phyloP scores from a whole-genome alignment of 2,329 filamentous ascomycete species.

The Sporothrix humicola region DNA sequence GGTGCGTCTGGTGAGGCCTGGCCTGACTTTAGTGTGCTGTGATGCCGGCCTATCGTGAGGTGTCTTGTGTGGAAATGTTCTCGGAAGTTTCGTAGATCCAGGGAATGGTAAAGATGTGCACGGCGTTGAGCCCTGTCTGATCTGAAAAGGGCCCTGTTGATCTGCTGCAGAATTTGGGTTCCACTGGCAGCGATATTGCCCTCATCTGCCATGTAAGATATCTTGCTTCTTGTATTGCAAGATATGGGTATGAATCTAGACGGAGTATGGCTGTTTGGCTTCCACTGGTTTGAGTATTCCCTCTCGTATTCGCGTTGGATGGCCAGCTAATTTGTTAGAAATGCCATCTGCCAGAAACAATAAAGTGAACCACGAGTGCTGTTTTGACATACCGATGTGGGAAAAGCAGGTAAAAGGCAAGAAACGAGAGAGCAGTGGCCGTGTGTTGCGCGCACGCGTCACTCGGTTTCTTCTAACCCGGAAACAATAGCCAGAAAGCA shows the following conservation, averaged over 20 bases:
- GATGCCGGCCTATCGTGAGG: neutral
- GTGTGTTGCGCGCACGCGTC: neutral
- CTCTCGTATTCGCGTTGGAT: conserved; percentile 1
- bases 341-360: conserved; percentile 12
- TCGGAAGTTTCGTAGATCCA: neutral
- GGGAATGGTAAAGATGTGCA: neutral
- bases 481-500: conserved; percentile 31
- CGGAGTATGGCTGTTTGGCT: neutral
- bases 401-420: neutral
- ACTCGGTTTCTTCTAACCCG: conserved; percentile 18
- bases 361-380: neutral
- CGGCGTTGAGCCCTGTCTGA: neutral
- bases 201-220: neutral
- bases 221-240: too few species aligned
- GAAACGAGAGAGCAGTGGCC: neutral
- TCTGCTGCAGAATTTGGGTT: conserved; percentile 8
- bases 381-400: neutral
- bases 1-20: neutral
- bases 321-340: conserved; percentile 11
- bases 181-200: neutral
- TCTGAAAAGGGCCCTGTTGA: conserved; percentile 12
- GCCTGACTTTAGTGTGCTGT: neutral
- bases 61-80: neutral
- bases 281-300: neutral
- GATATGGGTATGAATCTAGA: too few species aligned